Conservation (phyloP, 2,329 filamentous ascomycete genomes). For the Neophaeococcomyces mojaviensis region DNA sequence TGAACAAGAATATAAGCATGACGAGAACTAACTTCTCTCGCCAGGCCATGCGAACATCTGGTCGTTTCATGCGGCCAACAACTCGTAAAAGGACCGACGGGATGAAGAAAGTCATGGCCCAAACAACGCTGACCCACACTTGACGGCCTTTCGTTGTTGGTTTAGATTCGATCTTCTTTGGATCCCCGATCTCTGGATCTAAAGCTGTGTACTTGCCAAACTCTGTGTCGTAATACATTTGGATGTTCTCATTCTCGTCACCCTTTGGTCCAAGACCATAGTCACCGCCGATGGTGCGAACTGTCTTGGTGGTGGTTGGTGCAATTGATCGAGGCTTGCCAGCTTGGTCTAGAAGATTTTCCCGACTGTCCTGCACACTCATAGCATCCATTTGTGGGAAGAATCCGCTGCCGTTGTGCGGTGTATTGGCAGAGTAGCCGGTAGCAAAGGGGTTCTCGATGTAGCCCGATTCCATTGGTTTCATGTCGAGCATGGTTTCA, state of each 20-base stretch:
- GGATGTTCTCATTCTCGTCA: constrained; percentile 64
- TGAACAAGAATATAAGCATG: constrained; percentile 71
- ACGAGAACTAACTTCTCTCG: constrained; percentile 86
- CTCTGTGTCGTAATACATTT: constrained; percentile 63
- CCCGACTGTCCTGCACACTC: constrained; percentile 60
- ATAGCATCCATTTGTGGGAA: constrained; percentile 58
- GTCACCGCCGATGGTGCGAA: constrained; percentile 63
- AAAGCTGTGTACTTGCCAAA: constrained; percentile 59
- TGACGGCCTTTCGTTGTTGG: constrained; percentile 58
- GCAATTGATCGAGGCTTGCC: constrained; percentile 42
- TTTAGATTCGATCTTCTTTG: constrained; percentile 67
- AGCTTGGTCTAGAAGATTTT: constrained; percentile 59
- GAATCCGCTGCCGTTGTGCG: constrained; percentile 52
- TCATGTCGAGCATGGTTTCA: constrained; percentile 88
- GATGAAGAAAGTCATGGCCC: constrained; percentile 88
- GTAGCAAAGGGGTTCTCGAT: constrained; percentile 49
- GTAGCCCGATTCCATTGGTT: constrained; percentile 49
- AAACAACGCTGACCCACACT: constrained; percentile 73
- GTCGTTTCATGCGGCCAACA: constrained; percentile 90
- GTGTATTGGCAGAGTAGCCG: constrained; percentile 58
- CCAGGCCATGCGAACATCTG: constrained; percentile 95
- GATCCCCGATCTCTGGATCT: constrained; percentile 70
- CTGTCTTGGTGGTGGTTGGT: constrained; percentile 56
- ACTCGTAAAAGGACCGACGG: constrained; percentile 75
- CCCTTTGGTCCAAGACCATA: constrained; percentile 85